Percentiles rank a stretch among this genome's conserved stretches.
Conservation (phyloP, 768 basidiomycete genomes). For the Lentinula detonsa region DNA sequence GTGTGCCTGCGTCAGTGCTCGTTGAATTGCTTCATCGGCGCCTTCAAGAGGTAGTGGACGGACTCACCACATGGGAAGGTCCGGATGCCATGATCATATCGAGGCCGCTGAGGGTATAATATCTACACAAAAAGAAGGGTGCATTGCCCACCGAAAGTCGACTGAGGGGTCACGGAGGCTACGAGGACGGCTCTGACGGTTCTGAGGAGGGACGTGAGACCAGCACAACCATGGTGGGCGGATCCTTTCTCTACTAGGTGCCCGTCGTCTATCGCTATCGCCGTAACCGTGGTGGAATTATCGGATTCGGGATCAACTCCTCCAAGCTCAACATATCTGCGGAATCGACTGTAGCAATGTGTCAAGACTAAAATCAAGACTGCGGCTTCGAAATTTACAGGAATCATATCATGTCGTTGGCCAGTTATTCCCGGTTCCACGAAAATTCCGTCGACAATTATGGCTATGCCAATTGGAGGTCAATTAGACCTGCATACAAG, state of each 20-base stretch:
- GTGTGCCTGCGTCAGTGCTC: conserved; percentile 28
- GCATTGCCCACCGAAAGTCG: conserved; percentile 18
- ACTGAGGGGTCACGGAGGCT: conserved; percentile 13
- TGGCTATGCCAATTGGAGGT: conserved; percentile 45
- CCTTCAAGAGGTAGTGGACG: conserved; percentile 18
- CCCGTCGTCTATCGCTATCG: conserved; percentile 33
- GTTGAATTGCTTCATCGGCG: conserved; percentile 15
- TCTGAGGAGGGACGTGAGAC: no score
- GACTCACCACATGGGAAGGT: conserved; percentile 22
- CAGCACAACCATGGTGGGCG: conserved; percentile 33
- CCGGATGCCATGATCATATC: conserved; percentile 15
- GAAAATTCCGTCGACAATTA: conserved; percentile 44
- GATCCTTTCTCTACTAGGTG: conserved; percentile 38
- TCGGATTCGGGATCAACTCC: conserved; percentile 39
- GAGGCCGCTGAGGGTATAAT: conserved; percentile 16
- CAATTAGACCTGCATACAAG: conserved; percentile 52
- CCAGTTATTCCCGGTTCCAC: conserved; percentile 47
- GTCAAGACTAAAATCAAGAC: conserved; percentile 24
- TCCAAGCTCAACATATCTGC: conserved; percentile 23
- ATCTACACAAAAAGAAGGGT: conserved; percentile 13
- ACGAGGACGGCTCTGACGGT: conserved; percentile 11
- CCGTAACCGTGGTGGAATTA: conserved; percentile 26
- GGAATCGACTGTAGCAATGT: conserved; percentile 28
- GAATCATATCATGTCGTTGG: conserved; percentile 31
- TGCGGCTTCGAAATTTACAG: conserved; percentile 16